Base-by-base conservation (phyloP, 129 eudicot species). In the Ambrosia artemisiifolia region DNA sequence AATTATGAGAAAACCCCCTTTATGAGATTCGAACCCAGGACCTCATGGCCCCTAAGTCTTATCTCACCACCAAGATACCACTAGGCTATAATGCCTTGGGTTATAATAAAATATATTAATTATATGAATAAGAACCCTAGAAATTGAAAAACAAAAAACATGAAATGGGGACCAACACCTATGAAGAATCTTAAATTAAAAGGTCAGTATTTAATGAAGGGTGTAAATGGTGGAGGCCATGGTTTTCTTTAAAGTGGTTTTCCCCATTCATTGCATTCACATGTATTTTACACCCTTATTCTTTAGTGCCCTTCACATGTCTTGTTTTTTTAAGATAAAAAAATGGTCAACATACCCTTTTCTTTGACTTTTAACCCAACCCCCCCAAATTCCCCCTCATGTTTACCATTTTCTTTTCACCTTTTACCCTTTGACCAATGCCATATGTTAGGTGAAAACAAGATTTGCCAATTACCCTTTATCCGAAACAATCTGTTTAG, bases 271-370 rank as follows among this genome's bases (percentile, higher is more conserved):
- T 78, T 78, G 77, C 67, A 30, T 63, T 71, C 82, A 78, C 82
- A 78, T 78, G 82, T 63, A 63, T 70, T 71, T 70, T 20, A 78
- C 76, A 78, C 38, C 81, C 77, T 70, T 62, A 70, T 70, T 78
- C 81, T 78, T 78, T 77, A 70, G 81, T 78, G 76, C 66, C 72
- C 82, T 78, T 70, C 82, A 78, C 82, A 71, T 71, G 82, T 78
- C 77, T 72, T 78, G 77, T 53, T 78, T 78, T 72, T 78, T 42
- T 53, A 77, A 69, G 75, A 60, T 62, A 64, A 65, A 70, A 75
- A 47, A 55, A 20, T 71, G 62, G 77, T 78, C 77, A 78, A 64
- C 49, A 63, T 63, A 55, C 77, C 67, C 61, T 62, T 69, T 49
- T 51, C 59, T 63, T 78, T 78, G 76, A 72, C 76, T 72, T 78